A percentile compares a stretch with the other conserved stretches of the same genome.
Conservation (phyloP, 129 eudicot species). For the Chrysanthemum makinoi region DNA sequence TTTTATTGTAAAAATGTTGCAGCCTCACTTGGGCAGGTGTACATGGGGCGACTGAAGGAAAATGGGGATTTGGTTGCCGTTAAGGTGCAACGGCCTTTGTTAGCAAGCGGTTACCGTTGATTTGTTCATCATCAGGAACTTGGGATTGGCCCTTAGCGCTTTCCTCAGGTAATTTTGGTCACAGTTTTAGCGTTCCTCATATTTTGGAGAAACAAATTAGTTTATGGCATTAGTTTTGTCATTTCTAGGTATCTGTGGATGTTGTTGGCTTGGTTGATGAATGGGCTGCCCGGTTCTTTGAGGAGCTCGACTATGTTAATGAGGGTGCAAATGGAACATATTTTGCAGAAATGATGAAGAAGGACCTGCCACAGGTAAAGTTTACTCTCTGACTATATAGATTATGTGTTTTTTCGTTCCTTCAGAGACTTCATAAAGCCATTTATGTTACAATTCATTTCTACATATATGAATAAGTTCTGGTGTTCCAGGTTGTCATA, state of each 20-base stretch:
- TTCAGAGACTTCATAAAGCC: not conserved
- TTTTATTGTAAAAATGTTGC: constrained; percentile 30
- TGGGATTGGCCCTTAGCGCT: constrained; percentile 88
- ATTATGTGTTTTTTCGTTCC: not conserved
- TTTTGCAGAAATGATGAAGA: constrained; percentile 98
- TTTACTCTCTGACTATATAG: constrained; percentile 1
- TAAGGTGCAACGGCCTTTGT: constrained; percentile 99
- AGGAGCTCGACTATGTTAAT: constrained; percentile 97
- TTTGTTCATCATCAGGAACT: constrained; percentile 78
- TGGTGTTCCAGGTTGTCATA: constrained; percentile 72
- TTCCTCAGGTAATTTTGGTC: constrained; percentile 73
- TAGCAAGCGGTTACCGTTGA: constrained; percentile 95
- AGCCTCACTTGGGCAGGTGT: constrained; percentile 99
- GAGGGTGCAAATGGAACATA: constrained; percentile 96
- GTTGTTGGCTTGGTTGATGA: constrained; percentile 99
- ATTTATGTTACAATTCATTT: not conserved
- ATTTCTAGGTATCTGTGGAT: constrained; percentile 72
- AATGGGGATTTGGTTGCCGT: constrained; percentile 99
- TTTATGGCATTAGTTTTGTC: constrained; percentile 20
- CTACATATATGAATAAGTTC: constrained; percentile 18
- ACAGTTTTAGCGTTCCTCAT: constrained; percentile 8
- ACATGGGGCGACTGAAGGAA: constrained; percentile 94
- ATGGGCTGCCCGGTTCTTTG: constrained; percentile 99
- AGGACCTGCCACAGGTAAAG: constrained; percentile 94
- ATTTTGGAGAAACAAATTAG: constrained; percentile 11